phyloP scores from a whole-genome alignment of 1,284 basidiomycete genomes.

The Moesziomyces antarcticus region DNA sequence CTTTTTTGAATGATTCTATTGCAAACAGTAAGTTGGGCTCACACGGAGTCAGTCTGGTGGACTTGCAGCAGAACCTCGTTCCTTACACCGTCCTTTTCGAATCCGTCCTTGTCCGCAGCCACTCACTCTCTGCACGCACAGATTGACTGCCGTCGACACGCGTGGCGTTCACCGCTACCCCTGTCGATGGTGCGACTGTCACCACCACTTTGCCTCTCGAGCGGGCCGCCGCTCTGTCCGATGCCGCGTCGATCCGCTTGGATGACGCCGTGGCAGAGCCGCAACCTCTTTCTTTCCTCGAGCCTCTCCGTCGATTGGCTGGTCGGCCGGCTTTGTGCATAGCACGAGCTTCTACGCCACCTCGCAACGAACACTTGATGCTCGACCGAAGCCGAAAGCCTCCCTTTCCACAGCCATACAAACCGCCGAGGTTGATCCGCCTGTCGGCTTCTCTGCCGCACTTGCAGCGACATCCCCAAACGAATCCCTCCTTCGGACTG shows the following conservation, averaged over 20 bases:
- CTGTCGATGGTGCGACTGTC: slow-evolving; percentile 27
- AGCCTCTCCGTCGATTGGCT: no score
- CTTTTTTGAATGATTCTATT: slow-evolving; percentile 41
- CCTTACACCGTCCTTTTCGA: slow-evolving; percentile 13
- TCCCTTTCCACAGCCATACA: no score
- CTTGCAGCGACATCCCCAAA: no score
- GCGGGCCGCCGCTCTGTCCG: slow-evolving; percentile 32
- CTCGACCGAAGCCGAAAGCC: no score
- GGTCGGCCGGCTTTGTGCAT: no score
- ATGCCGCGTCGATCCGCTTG: neutral
- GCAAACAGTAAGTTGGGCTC: slow-evolving; percentile 40
- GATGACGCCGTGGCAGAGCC: slow-evolving; percentile 3
- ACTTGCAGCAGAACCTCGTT: slow-evolving; percentile 10
- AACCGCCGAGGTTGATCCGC: no score
- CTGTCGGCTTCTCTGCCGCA: no score
- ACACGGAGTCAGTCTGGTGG: neutral
- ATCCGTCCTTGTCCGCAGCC: slow-evolving; percentile 6
- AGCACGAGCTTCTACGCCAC: no score
- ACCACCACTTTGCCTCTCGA: slow-evolving; percentile 12
- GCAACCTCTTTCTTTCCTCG: neutral
- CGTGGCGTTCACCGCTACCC: slow-evolving; percentile 29
- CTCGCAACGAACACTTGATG: no score
- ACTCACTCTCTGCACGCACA: slow-evolving; percentile 33
- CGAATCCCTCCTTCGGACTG: no score
- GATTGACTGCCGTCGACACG: slow-evolving; percentile 26